These are phyloP conservation scores for Ceratocystis albifundus DNA, from an alignment of 2,329 filamentous ascomycete species.

Conservation along the genomic window DNA sequence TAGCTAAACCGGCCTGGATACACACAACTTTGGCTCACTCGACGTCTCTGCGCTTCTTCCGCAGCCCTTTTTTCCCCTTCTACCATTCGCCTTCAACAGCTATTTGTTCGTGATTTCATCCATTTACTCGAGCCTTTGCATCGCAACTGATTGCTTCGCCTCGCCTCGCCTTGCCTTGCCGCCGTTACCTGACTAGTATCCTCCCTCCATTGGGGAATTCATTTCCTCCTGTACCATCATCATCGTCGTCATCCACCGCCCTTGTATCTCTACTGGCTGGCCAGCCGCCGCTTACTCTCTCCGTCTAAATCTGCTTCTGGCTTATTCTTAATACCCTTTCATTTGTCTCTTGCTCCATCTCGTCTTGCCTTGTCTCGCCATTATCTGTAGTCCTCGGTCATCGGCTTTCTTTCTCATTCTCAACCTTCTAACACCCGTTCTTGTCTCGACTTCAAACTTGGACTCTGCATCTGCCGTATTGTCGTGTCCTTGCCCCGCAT, in stretches of 20 bases:
- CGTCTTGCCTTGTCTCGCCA: too few species aligned
- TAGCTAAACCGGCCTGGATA: neutral
- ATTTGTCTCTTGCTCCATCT: neutral
- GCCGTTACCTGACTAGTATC: neutral
- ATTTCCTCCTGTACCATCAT: constrained; percentile 10
- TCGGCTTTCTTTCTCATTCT: neutral
- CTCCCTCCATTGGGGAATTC: neutral
- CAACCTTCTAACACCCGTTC: neutral
- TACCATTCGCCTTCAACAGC: neutral
- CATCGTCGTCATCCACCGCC: neutral
- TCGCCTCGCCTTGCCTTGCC: neutral
- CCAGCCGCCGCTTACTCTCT: neutral
- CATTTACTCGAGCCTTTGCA: neutral
- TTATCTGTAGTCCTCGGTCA: neutral
- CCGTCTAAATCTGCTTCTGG: neutral
- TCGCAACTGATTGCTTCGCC: neutral
- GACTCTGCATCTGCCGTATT: neutral
- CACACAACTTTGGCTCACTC: too few species aligned
- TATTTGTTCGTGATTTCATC: neutral
- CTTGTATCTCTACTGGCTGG: neutral
- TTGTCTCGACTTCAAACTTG: neutral
- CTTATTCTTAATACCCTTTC: constrained; percentile 1
- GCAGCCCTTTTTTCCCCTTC: neutral
- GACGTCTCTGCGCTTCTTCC: too few species aligned
- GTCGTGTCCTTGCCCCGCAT: constrained; percentile 1